Percentiles rank a stretch among this genome's conserved stretches.
Conservation (phyloP, 2,329 filamentous ascomycete genomes). For the Ophiostoma ulmi region DNA sequence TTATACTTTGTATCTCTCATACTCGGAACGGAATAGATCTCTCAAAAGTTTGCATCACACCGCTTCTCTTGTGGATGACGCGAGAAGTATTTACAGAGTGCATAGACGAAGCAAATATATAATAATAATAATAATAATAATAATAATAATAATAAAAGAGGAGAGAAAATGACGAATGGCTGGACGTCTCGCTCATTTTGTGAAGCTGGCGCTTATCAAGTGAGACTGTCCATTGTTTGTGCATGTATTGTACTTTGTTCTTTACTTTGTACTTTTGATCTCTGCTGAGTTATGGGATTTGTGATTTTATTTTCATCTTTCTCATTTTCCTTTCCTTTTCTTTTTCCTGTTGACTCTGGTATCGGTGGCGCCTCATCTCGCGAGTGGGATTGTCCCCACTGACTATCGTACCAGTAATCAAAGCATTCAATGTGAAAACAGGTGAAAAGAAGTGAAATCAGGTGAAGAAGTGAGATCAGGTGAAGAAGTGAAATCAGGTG, state of each 20-base stretch:
- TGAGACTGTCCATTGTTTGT: too few species aligned
- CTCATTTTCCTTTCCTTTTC: not conserved
- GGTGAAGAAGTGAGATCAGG: too few species aligned
- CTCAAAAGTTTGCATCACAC: constrained; percentile 1
- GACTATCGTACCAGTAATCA: not conserved
- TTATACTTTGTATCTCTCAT: not conserved
- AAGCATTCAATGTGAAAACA: not conserved
- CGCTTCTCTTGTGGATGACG: constrained; percentile 1
- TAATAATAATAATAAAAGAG: too few species aligned
- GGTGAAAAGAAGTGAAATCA: too few species aligned
- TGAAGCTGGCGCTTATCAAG: too few species aligned
- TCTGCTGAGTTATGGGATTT: too few species aligned
- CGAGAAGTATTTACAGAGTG: not conserved
- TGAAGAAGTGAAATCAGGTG: too few species aligned
- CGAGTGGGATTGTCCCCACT: not conserved
- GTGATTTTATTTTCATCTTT: not conserved
- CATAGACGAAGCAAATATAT: not conserved
- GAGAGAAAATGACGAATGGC: not conserved
- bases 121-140: too few species aligned
- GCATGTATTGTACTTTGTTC: too few species aligned
- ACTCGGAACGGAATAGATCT: not conserved
- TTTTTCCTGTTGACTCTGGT: not conserved
- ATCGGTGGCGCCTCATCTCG: not conserved
- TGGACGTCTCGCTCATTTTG: not conserved
- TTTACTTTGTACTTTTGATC: too few species aligned